A percentile compares a stretch with the other conserved stretches of the same genome.
Evolutionary conservation across 805 yeast species (phyloP).

Genomic region (Metschnikowia drakensbergensis): DNA sequence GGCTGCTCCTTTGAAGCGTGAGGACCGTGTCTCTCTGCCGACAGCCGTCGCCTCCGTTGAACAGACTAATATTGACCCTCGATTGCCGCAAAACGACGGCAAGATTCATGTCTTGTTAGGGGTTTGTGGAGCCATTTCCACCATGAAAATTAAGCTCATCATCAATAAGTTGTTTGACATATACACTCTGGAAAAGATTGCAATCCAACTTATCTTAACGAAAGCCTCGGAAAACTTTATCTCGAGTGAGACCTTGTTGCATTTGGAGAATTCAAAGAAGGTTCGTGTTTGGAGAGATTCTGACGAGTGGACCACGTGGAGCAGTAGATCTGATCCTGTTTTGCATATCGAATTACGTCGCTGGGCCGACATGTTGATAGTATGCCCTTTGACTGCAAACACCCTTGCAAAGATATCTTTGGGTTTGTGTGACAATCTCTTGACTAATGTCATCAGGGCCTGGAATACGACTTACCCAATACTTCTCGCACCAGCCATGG

Average conservation of each 20-base stretch:
- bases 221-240: conserved; percentile 52
- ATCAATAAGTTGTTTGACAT: conserved; percentile 49
- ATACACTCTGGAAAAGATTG: conserved; percentile 47
- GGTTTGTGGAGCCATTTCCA: conserved; percentile 55
- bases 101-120: conserved; percentile 54
- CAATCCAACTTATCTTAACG: conserved; percentile 53
- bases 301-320: conserved; percentile 74
- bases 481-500: conserved; percentile 93
- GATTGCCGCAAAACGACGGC: conserved; percentile 59
- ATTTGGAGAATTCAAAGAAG: conserved; percentile 37
- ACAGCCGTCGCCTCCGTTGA: conserved; percentile 21
- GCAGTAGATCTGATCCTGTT: conserved; percentile 80
- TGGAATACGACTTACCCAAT: conserved; percentile 94
- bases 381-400: conserved; percentile 95
- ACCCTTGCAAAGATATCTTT: conserved; percentile 83
- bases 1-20: conserved; percentile 11
- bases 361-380: conserved; percentile 92
- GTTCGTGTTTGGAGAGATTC: conserved; percentile 54
- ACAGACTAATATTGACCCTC: conserved; percentile 55
- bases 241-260: conserved; percentile 40
- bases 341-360: conserved; percentile 90
- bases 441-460: conserved; percentile 87
- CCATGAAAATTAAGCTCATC: conserved; percentile 50
- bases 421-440: conserved; percentile 88
- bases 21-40: conserved; percentile 18